Percentiles rank a stretch among this genome's conserved stretches.
phyloP scores from a whole-genome alignment of 2,329 filamentous ascomycete species.

The Hypoxylon sp. region DNA sequence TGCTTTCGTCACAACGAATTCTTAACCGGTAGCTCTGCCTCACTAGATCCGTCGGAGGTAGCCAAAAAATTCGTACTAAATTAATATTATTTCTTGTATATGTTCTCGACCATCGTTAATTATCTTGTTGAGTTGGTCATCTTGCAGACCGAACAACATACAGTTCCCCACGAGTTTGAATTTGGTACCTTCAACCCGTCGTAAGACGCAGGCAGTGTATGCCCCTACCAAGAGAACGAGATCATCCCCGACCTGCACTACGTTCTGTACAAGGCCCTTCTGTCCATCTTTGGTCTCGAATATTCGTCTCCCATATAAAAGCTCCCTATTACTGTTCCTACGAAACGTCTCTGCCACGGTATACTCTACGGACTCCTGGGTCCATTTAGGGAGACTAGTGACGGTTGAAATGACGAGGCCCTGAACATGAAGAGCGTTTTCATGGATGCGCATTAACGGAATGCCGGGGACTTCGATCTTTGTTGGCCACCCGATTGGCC shows the following conservation, averaged over 20 bases:
- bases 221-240: slow-evolving; percentile 11
- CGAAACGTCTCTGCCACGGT: slow-evolving; percentile 8
- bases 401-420: slow-evolving; percentile 9
- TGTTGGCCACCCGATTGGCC: slow-evolving; percentile 4
- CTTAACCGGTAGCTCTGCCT: neutral
- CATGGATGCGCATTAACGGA: slow-evolving; percentile 2
- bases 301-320: slow-evolving; percentile 15
- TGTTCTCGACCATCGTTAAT: neutral
- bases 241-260: slow-evolving; percentile 9
- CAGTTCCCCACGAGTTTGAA: slow-evolving; percentile 18
- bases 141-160: slow-evolving; percentile 3
- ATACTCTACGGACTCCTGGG: slow-evolving; percentile 1
- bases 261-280: slow-evolving; percentile 14
- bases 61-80: neutral
- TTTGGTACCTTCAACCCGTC: slow-evolving; percentile 2
- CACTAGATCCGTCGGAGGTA: neutral
- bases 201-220: slow-evolving; percentile 14
- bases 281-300: slow-evolving; percentile 14
- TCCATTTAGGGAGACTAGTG: slow-evolving; percentile 9
- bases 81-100: slow-evolving; percentile 1
- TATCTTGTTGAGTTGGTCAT: slow-evolving; percentile 9
- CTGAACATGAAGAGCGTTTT: slow-evolving; percentile 1
- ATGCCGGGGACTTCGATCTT: slow-evolving; percentile 6
- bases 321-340: slow-evolving; percentile 4
- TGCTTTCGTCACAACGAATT: neutral